Evolutionary conservation across 768 basidiomycete species (phyloP), one percentile per base, ranked within the genome.

Genomic region (Hemileccinum rubropunctum): DNA sequence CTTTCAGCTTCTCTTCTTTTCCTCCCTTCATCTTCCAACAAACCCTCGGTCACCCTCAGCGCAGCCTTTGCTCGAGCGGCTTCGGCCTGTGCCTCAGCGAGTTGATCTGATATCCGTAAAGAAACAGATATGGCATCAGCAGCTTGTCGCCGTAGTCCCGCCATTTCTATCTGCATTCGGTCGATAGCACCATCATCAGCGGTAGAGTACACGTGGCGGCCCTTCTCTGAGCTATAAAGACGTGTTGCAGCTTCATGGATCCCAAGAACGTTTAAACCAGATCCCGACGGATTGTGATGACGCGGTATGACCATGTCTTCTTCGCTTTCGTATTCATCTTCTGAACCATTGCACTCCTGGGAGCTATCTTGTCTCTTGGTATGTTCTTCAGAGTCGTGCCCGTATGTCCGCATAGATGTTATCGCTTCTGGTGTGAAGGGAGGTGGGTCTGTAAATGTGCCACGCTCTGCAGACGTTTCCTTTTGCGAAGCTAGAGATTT

Each of bases 61-160:
- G 77, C 74, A 34, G 81, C 73, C 57, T 78, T 77, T 27, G 78
- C 73, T 47, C 80, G 72, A 42, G 80, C 74, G 1, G 76, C 73
- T 54, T 88, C 86, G 33, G 79, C 71, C 53, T 86, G 80, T 9
- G 79, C 81, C 52, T 82, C 78, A 9, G 78, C 72, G n/a, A 91
- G 74, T 59, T 88, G 83, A 60, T 86, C 85, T 15, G 86, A 78
- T 53, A 91, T 73, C 50, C 80, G 74, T 46, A 82, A 67, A 3
- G 84, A 84, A 26, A 81, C 74, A 6, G 80, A 80, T 48, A 84
- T 76, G 6, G 86, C 83, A 53, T 88, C 84, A 18, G 83, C 76
- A 15, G 85, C 79, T 62, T 87, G 84, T 47, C 80, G 76, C 41
- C 84, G 79, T 48, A 90, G 71, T 34, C 65, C 76, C 9, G 75